These are phyloP conservation scores for Rubroboletus satanas DNA, from an alignment of 768 basidiomycete species.

Conservation along the genomic window DNA sequence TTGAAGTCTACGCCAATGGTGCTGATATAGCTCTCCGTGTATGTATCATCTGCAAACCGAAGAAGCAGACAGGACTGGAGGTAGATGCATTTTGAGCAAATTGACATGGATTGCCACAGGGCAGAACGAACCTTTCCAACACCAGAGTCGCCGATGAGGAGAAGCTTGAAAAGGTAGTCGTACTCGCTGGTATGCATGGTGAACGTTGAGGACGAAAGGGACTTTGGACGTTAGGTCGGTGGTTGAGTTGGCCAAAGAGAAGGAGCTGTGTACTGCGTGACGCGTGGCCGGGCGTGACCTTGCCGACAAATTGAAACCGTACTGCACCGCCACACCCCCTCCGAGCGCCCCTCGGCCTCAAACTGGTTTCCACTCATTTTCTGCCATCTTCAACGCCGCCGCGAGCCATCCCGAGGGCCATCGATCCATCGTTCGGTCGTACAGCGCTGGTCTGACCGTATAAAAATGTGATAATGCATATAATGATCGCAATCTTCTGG, in stretches of 20 bases:
- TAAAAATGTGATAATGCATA: not conserved
- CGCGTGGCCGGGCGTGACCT: slow-evolving; percentile 33
- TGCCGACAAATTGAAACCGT: slow-evolving; percentile 11
- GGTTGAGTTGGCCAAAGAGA: slow-evolving; percentile 33
- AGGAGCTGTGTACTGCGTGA: slow-evolving; percentile 30
- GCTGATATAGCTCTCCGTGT: slow-evolving; percentile 95
- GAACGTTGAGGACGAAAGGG: slow-evolving; percentile 21
- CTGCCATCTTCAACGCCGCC: not conserved
- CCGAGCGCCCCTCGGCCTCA: slow-evolving; percentile 1
- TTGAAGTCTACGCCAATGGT: slow-evolving; percentile 99
- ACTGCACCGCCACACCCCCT: slow-evolving; percentile 25
- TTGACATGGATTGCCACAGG: slow-evolving; percentile 12
- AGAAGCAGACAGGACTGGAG: slow-evolving; percentile 85
- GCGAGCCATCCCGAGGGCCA: not conserved
- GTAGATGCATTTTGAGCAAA: slow-evolving; percentile 24
- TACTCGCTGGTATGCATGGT: slow-evolving; percentile 90
- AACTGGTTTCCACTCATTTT: not conserved
- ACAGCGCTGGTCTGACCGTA: not conserved
- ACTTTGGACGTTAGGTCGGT: slow-evolving; percentile 31
- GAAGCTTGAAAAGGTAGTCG: slow-evolving; percentile 94
- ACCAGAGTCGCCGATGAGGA: slow-evolving; percentile 93
- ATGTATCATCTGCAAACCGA: slow-evolving; percentile 94
- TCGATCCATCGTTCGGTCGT: not conserved
- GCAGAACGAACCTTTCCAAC: slow-evolving; percentile 73
- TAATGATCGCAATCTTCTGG: not conserved